Conservation (phyloP, 352 stramenopile species). For the Phytophthora pinifolia region DNA sequence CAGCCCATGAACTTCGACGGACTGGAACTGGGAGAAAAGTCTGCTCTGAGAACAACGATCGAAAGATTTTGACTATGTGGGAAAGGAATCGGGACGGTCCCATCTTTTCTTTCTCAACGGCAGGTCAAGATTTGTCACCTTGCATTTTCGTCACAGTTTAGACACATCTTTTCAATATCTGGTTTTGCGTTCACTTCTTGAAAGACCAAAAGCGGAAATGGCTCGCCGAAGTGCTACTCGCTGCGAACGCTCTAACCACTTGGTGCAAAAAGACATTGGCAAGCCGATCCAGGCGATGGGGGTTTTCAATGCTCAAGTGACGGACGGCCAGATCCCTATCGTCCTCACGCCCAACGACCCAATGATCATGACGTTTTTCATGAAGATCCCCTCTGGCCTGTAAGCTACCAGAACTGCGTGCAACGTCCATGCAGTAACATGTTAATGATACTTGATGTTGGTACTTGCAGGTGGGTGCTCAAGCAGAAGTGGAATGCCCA, state of each 20-base stretch:
- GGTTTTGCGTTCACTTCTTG: neutral
- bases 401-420: neutral
- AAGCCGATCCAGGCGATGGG: conserved; percentile 37
- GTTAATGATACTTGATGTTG: neutral
- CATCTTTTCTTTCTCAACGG: neutral
- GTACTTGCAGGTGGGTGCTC: conserved; percentile 10
- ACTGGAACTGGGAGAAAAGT: neutral
- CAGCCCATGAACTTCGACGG: conserved; percentile 1
- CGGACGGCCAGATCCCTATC: conserved; percentile 30
- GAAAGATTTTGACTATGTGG: too few relatives aligned
- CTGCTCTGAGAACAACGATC: too few relatives aligned
- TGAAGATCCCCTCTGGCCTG: conserved; percentile 34
- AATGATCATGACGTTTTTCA: conserved; percentile 27
- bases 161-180: neutral
- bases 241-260: conserved; percentile 24
- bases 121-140: too few relatives aligned
- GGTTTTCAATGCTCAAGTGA: conserved; percentile 34
- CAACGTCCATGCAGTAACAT: neutral
- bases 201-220: neutral
- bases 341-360: conserved; percentile 31
- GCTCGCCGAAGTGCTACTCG: conserved; percentile 1
- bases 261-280: conserved; percentile 38
- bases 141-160: too few relatives aligned
- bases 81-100: too few relatives aligned
- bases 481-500: conserved; percentile 68